Conservation (phyloP, 2,329 filamentous ascomycete genomes). For the Xylaria hypoxylon region DNA sequence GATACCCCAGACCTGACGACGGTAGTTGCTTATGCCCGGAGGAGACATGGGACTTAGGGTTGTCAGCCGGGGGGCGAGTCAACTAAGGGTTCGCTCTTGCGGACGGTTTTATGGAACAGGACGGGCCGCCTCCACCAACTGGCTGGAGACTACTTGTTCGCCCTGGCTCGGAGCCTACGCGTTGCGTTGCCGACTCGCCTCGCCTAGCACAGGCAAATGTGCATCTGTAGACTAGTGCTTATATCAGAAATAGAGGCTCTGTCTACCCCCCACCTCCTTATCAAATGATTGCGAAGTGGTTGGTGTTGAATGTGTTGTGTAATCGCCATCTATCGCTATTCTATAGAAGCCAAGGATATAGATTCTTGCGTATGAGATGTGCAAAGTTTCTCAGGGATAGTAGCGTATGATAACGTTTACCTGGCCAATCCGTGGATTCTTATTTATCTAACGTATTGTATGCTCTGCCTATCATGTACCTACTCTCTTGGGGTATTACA, state of each 20-base stretch:
- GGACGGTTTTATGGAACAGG: conserved; percentile 15
- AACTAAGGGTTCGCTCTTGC: conserved; percentile 13
- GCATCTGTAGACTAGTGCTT: conserved; percentile 44
- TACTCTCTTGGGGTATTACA: no score
- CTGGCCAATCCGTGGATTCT: no score
- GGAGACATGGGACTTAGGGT: conserved; percentile 30
- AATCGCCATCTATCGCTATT: neutral
- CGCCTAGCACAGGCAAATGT: conserved; percentile 32
- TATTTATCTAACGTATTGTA: no score
- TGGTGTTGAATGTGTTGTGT: neutral
- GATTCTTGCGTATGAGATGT: no score
- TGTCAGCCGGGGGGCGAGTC: conserved; percentile 23
- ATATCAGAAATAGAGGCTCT: conserved; percentile 44
- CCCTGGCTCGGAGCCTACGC: conserved; percentile 23
- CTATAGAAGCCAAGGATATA: no score
- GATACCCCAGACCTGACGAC: conserved; percentile 33
- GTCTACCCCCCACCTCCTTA: conserved; percentile 25
- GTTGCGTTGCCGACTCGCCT: conserved; percentile 30
- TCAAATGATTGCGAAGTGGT: neutral
- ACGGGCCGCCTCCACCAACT: conserved; percentile 4
- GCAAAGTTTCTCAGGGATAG: no score
- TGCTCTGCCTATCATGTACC: no score
- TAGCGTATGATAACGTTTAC: no score
- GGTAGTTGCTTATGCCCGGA: conserved; percentile 32
- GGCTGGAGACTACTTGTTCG: conserved; percentile 9